Evolutionary conservation across 2,329 filamentous ascomycete species (phyloP), one percentile per base, ranked within the genome.

Genomic region (Arthroderma sp.): DNA sequence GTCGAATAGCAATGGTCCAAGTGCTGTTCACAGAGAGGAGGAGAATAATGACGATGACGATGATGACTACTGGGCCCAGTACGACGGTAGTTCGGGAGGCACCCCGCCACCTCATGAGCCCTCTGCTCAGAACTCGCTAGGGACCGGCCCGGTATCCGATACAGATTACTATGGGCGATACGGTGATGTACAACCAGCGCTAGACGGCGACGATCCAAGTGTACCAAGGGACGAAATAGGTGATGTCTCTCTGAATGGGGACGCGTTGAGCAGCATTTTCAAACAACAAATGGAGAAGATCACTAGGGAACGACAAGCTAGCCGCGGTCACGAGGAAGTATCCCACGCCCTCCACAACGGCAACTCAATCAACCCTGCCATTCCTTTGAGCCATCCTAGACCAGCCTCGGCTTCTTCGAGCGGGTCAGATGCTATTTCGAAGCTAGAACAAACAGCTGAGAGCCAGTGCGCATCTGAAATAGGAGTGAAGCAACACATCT

Each of bases 61-160:
- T 43, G 76, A 76, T 49, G 72, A 73, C 50, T 82, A 82, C 58
- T 82, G 78, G 78, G 75, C 73, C 3, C 71, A 73, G 52, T 80
- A 82, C 53, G 75, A 78, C 58, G 65, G 68, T 43, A 75, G 73
- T 2, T 73, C 75, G 1, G 66, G 66, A 30, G 57, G 66, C 40
- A 75, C 73, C 8, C 73, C 73, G 6, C 64, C 65, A 1, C 53
- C 55, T 32, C 65, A 67, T 43, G 58, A 54, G 45, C 61, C 62
- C 33, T 62, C 55, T 6, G 54, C 61, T 2, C 55, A 43, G 41
- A 47, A 4, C 36, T 34, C 32, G 43, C 51, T 63, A 53, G 44
- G 60, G 29, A 49, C 54, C 1, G 58, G 61, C 15, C 56, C 59
- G 11, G 59, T 64, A 5, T 70, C 72, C 9, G 77, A 80, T 48